Conservation (phyloP, 768 basidiomycete genomes). For the Wakefieldia striispora region DNA sequence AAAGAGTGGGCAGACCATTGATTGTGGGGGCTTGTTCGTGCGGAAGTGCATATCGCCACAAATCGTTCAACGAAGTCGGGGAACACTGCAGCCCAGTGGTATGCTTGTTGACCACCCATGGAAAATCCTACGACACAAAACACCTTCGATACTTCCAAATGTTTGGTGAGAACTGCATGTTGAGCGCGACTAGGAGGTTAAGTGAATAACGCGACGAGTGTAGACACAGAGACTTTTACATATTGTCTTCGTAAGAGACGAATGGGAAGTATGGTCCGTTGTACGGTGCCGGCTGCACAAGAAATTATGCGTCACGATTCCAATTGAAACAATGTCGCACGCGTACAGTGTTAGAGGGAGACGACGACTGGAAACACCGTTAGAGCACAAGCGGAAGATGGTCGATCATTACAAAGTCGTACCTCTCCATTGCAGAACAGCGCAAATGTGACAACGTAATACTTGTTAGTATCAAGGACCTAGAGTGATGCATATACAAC, state of each 20-base stretch:
- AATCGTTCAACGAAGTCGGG: slow-evolving; percentile 54
- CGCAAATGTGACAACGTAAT: slow-evolving; percentile 56
- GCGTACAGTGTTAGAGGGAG: slow-evolving; percentile 52
- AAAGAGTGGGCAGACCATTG: slow-evolving; percentile 38
- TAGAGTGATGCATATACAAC: slow-evolving; percentile 12
- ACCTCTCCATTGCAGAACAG: slow-evolving; percentile 62
- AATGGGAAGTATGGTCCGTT: slow-evolving; percentile 60
- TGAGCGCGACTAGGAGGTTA: slow-evolving; percentile 45
- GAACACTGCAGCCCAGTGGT: slow-evolving; percentile 57
- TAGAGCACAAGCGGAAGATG: neutral
- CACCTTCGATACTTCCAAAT: slow-evolving; percentile 12
- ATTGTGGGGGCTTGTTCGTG: slow-evolving; percentile 54
- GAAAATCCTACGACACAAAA: slow-evolving; percentile 46
- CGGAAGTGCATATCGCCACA: slow-evolving; percentile 48
- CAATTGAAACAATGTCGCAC: neutral
- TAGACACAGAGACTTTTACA: slow-evolving; percentile 32
- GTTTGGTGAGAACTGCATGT: slow-evolving; percentile 46
- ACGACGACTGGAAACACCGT: slow-evolving; percentile 45
- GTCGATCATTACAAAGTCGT: neutral
- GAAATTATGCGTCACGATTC: neutral
- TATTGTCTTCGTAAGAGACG: slow-evolving; percentile 57
- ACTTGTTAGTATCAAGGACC: slow-evolving; percentile 49
- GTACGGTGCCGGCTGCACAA: slow-evolving; percentile 47
- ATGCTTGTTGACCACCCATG: slow-evolving; percentile 61
- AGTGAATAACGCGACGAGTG: neutral